Base-by-base conservation (phyloP, 208 protist genomes). In the Blastocrithidia nonstop region DNA sequence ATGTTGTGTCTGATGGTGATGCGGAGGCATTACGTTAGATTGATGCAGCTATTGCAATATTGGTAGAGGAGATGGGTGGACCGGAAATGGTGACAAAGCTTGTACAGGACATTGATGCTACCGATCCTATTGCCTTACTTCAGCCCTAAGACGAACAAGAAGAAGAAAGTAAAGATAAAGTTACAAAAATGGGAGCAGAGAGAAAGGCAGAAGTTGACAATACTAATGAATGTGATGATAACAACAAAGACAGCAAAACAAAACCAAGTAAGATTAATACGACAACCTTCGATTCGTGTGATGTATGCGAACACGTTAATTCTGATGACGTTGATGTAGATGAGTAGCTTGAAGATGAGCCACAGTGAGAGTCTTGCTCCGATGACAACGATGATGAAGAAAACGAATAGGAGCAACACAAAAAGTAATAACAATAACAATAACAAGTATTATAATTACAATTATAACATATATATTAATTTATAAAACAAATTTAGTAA, bases 11-110 rank as follows among this genome's bases (percentile, higher is more conserved):
- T 6, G 59, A 63, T 28, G 65, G 63, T 37, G 70, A 76, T 25
- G 57, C 66, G 1, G 48, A 64, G 3, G 63, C 84, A 28, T 36
- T 93, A 27, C 24, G 48, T 7, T 79, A 93, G 56, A 71, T 93
- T 27, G 84, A 93, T 37, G 37, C 42, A 0, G 79, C 84, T 22
- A 89, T 93, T 50, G 22, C 23, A 1, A 59, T 88, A 39, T 48
- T 93, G 22, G 80, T 93, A 45, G 31, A 71, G 41, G 80, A 89
- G 43, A 93, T 93, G 84, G 84, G 84, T 21, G 82, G 82, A 13
- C 61, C 78, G 6, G 73, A 77, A 49, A 75, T 50, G 31, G 79
- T 69, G 23, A 11, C n/a, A 11, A 56, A 69, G 43, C 54, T 75
- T 58, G 65, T 93, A 8, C 31, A 58, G 4, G 67, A 89, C 53